Percentiles rank a stretch among this genome's conserved stretches.
Evolutionary conservation across 768 basidiomycete species (phyloP).

Genomic region (Peribolospora kevripleyi): DNA sequence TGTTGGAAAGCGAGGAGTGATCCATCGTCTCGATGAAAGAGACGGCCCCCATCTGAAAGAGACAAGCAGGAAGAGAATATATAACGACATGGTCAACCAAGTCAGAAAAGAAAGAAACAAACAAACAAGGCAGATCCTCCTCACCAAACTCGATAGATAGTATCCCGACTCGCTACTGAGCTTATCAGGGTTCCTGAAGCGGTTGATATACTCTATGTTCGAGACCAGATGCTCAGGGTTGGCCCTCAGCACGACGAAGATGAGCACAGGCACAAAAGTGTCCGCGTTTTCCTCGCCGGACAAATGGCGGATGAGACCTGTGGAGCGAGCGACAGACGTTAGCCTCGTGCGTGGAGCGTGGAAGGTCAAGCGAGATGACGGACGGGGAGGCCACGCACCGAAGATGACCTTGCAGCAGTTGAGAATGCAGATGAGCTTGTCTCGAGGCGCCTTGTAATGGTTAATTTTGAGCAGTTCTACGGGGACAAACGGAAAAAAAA

Average conservation of each 20-base stretch:
- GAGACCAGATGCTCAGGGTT: constrained; percentile 82
- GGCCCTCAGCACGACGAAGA: constrained; percentile 78
- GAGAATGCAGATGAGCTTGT: constrained; percentile 89
- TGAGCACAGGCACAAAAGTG: constrained; percentile 78
- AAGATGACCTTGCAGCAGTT: constrained; percentile 99
- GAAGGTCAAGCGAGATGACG: background rate
- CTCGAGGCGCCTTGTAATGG: constrained; percentile 93
- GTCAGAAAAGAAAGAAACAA: background rate
- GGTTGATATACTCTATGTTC: constrained; percentile 94
- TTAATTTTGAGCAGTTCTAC: constrained; percentile 77
- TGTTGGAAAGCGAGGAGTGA: constrained; percentile 75
- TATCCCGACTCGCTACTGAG: constrained; percentile 89
- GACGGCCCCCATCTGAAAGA: constrained; percentile 65
- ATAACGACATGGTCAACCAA: background rate
- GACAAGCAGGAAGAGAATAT: background rate
- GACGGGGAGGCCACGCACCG: constrained; percentile 30
- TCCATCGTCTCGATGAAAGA: constrained; percentile 98
- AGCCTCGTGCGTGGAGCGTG: background rate
- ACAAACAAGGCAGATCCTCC: constrained; percentile 13
- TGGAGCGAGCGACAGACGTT: background rate
- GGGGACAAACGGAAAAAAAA: constrained; percentile 4
- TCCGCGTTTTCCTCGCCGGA: constrained; percentile 61
- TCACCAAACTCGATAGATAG: constrained; percentile 78
- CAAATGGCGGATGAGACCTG: constrained; percentile 72
- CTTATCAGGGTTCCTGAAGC: constrained; percentile 72